phyloP scores from a whole-genome alignment of 179 eudicot species.

The Beta macrorhiza region DNA sequence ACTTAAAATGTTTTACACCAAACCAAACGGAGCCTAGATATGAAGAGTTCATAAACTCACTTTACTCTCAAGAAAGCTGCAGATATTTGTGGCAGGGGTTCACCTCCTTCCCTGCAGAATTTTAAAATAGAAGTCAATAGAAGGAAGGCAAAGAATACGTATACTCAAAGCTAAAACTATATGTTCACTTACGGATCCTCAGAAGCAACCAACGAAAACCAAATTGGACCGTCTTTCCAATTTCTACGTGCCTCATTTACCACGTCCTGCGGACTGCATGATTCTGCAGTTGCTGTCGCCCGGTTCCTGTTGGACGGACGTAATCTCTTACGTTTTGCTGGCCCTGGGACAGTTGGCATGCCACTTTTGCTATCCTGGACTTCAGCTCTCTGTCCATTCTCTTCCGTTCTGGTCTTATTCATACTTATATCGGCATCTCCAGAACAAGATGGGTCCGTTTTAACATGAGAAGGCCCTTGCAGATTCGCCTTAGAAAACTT shows the following conservation, averaged over 20 bases:
- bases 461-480: slow-evolving; percentile 51
- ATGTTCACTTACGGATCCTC: slow-evolving; percentile 57
- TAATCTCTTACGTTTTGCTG: slow-evolving; percentile 48
- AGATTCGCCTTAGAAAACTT: slow-evolving; percentile 60
- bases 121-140: slow-evolving; percentile 12
- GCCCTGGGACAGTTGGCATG: slow-evolving; percentile 31
- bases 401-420: slow-evolving; percentile 44
- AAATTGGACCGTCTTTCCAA: slow-evolving; percentile 60
- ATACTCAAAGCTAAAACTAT: not conserved
- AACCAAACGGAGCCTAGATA: too few species aligned
- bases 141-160: not conserved
- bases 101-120: slow-evolving; percentile 61
- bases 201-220: slow-evolving; percentile 83
- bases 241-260: slow-evolving; percentile 37
- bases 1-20: too few species aligned
- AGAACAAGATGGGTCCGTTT: slow-evolving; percentile 45
- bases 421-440: slow-evolving; percentile 36
- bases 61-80: slow-evolving; percentile 70
- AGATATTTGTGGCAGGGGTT: slow-evolving; percentile 65
- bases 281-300: slow-evolving; percentile 36
- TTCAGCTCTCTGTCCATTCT: slow-evolving; percentile 41
- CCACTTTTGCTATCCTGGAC: slow-evolving; percentile 45
- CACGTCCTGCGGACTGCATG: slow-evolving; percentile 36
- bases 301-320: slow-evolving; percentile 37
- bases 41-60: slow-evolving; percentile 45